Base-by-base conservation (phyloP, 2,329 filamentous ascomycete genomes). In the Neodidymelliopsis sp. region DNA sequence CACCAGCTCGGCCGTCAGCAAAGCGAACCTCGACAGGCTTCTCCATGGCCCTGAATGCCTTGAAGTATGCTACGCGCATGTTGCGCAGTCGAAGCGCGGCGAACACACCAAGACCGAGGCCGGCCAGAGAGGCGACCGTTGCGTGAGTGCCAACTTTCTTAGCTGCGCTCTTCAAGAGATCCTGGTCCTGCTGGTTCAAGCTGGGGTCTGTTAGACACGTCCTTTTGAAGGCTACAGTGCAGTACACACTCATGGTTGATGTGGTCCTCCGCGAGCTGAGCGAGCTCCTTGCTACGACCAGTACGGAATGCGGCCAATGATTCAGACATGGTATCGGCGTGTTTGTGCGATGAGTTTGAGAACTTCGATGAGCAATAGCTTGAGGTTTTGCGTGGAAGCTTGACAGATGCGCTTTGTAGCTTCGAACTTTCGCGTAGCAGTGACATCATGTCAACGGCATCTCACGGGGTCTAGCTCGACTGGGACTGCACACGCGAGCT, bases 21-120 rank as follows among this genome's bases (percentile, higher is more conserved):
- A 89, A 89, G 11, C 80, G 72, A 5, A 89, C 79, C 42, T 84
- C 77, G 0, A 80, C 82, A 0, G 86, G 86, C 66, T 81, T 83
- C 64, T 88, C 83, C 40, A 78, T 72, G 0, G 84, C 79, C 15
- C 80, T 78, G 71, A 89, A 84, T 6, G 82, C 81, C 31, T 79
- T 77, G 74, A 87, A 88, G 68, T 86, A 80, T n/a, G 78, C 75
- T 23, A 75, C 70, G 34, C 86, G 79, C 51, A 80, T 77, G 28
- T 72, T 72, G 28, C 86, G 77, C 9, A 88, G 66, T 8, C 84
- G 77, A 56, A 80, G 79, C 3, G 85, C 85, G 31, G 57, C 64
- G 38, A 63, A 72, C 16, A 84, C 55, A 3, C 84, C 84, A 0
- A 89, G 73, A 0, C 80, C 81, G 2, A 89, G 66, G 3, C 86